Evolutionary conservation across 257 asterid species (phyloP), one percentile per base, ranked within the genome.

Genomic region (Asclepias syriaca): DNA sequence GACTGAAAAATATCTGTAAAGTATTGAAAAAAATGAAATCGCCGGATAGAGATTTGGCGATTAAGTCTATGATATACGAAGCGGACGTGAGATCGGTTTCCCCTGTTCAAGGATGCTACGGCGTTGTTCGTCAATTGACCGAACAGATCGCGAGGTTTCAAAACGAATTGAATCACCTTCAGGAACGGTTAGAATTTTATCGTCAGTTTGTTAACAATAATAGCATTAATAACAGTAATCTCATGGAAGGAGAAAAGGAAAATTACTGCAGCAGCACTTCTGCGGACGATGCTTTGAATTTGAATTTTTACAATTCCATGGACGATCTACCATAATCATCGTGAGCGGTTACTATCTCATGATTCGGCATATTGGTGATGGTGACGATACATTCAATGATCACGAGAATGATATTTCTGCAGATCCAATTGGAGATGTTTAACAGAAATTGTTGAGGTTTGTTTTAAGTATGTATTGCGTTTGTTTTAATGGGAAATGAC

Each of bases 51-150:
- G 75, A 73, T 5, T 50, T 22, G 8, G 81, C 85, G 4, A 70
- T 78, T 15, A 57, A 18, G 3, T 48, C 90, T 0, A 19, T 85
- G 24, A 39, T 79, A 1, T 53, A 55, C 15, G 75, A 87, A 22
- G 86, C 89, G 48, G 64, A 85, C 11, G 2, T 51, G 0, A 78
- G 84, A 37, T 85, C 85, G 2, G 16, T 0, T 1, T 63, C 85
- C 34, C 89, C 84, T 1, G 90, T 73, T 18, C 84, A 84, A 9
- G 96, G 96, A 2, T 81, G 88, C 6, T 0, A 50, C 51, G 71
- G 0, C 2, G 11, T 71, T 0, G 56, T 80, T 0, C 1, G 3
- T 1, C 69, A 76, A 0, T 50, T 86, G 0, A 40, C 48, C 0
- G 13, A 61, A 0, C 39, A 53, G 61, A 57, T 85, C 0, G 0